These are phyloP conservation scores for Nicotiana tomentosiformis DNA, from an alignment of 257 asterid species.

Conservation along the genomic window DNA sequence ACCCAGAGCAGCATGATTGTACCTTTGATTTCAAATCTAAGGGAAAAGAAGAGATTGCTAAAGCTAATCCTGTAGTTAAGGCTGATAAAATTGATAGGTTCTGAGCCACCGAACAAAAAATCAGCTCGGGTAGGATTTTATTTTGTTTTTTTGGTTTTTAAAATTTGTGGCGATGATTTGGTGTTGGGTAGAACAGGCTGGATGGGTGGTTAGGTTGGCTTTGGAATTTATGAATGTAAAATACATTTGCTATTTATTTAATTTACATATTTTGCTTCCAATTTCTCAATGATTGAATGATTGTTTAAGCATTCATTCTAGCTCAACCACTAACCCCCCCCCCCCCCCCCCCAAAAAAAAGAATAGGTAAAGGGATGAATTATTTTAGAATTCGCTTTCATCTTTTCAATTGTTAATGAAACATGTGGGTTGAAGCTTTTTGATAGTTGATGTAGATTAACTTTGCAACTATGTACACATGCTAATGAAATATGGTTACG, in stretches of 20 bases:
- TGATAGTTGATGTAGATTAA: too few relatives aligned
- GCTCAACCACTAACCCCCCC: neutral
- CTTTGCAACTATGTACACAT: too few relatives aligned
- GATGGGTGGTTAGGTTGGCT: neutral
- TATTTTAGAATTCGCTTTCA: too few relatives aligned
- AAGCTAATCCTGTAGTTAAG: conserved; percentile 43
- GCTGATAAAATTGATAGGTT: conserved; percentile 36
- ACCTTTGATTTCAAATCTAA: conserved; percentile 35
- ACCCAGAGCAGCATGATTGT: conserved; percentile 46
- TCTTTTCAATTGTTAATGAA: too few relatives aligned
- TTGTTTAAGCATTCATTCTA: neutral
- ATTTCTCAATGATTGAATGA: neutral
- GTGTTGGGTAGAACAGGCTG: neutral
- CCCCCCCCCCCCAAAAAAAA: rapidly evolving
- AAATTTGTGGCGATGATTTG: neutral
- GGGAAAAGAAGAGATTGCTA: conserved; percentile 29
- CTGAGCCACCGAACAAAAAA: neutral
- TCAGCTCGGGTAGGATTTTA: neutral
- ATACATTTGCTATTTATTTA: neutral
- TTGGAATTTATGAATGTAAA: neutral
- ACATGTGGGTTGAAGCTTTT: too few relatives aligned
- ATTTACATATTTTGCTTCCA: neutral
- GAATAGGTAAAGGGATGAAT: too few relatives aligned
- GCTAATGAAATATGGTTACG: too few relatives aligned
- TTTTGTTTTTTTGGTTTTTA: neutral